phyloP scores from a whole-genome alignment of 208 protist genomes.

The Acanthamoeba polyphaga region DNA sequence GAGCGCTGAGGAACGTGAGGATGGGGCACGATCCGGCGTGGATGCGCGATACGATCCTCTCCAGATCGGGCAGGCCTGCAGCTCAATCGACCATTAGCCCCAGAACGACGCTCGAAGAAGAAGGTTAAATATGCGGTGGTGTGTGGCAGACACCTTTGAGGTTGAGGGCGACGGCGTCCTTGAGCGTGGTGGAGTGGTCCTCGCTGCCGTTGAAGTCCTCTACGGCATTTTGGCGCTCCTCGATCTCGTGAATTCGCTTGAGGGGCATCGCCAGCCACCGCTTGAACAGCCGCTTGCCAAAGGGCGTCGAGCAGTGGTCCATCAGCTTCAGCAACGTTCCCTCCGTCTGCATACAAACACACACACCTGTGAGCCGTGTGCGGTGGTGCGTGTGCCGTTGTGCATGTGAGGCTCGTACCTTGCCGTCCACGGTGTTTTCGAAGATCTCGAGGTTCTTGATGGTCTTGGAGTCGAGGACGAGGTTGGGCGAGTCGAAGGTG shows the following conservation, averaged over 20 bases:
- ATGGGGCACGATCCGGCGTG: not conserved
- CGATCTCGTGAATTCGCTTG: slow-evolving; percentile 11
- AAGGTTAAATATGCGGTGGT: not conserved
- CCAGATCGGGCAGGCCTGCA: slow-evolving; percentile 32
- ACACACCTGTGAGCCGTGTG: not conserved
- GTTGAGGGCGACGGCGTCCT: not conserved
- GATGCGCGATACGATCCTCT: slow-evolving; percentile 28
- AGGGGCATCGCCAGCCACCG: slow-evolving; percentile 25
- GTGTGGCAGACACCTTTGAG: not conserved
- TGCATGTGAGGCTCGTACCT: not conserved
- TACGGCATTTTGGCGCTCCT: slow-evolving; percentile 32
- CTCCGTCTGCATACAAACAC: not conserved
- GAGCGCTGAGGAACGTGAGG: slow-evolving; percentile 1
- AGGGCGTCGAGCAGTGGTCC: slow-evolving; percentile 30
- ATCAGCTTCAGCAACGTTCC: slow-evolving; percentile 38
- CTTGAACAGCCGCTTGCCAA: slow-evolving; percentile 46
- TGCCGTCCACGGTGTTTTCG: slow-evolving; percentile 50
- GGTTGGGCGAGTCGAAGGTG: not conserved
- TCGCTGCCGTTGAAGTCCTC: slow-evolving; percentile 54
- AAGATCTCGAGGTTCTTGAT: slow-evolving; percentile 61
- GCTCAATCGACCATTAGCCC: not conserved
- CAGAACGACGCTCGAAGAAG: not conserved
- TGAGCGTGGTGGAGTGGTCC: not conserved
- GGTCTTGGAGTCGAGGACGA: slow-evolving; percentile 48
- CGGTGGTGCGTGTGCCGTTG: no score